Base-by-base conservation (phyloP, 73 alveolate species). In the Paramecium octaurelia region DNA sequence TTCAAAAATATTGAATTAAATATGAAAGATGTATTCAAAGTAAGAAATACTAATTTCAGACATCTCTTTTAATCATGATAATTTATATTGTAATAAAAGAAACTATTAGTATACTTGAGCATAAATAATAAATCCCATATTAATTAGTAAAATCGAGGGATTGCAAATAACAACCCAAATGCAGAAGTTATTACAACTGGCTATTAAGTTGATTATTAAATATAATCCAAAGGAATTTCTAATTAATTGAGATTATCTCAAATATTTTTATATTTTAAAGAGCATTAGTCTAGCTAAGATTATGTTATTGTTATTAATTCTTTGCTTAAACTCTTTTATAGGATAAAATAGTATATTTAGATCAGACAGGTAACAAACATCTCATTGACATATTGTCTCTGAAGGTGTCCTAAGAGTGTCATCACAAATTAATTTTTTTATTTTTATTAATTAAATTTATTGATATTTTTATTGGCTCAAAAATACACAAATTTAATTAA, bases 131-230 rank as follows among this genome's bases (percentile, higher is more conserved):
- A 24, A 94, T 69, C 36, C n/a, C n/a, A n/a, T n/a, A n/a, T n/a
- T 84, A 92, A 31, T 31, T 92, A n/a, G 86, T 92, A 0, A 92
- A 87, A 58, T 29, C 88, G 36, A 92, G 88, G 69, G 94, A 89
- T 42, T 58, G 88, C 14, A 92, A 92, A 86, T 92, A 36, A 44
- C 88, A 64, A 86, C 73, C 31, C 21, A 64, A 6, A 92, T 92
- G 14, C 34, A 85, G 42, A 92, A 86, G 34, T 29, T 87, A 31
- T 18, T 35, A 6, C 14, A 18, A 54, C 31, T 18, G 34, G 4
- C 4, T 5, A 54, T n/a, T 18, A 54, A 54, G 20, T 20, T 11
- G 60, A 48, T 48, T 54, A 18, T 18, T 54, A 16, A 54, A 54
- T 54, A 3, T 54, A 18, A n/a, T 18, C 69, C 31, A 54, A 6